Evolutionary conservation across 1,284 basidiomycete genomes (phyloP).

Genomic region (Moniliella sp.): DNA sequence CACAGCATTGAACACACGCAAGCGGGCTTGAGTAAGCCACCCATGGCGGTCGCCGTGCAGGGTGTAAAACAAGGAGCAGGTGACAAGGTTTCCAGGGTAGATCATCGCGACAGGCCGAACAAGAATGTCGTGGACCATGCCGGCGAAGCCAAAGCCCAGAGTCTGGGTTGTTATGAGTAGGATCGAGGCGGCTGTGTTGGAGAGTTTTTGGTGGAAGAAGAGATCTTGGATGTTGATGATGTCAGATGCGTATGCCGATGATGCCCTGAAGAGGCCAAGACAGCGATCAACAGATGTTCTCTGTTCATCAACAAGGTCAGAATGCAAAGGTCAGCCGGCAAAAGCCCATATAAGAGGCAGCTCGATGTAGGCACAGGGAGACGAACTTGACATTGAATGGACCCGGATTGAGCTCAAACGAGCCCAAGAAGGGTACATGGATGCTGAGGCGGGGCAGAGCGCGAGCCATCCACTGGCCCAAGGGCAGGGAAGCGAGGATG

Average conservation of each 20-base stretch:
- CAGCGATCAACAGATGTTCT: slow-evolving; percentile 35
- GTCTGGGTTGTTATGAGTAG: slow-evolving; percentile 29
- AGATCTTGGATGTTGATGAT: slow-evolving; percentile 33
- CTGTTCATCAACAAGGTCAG: no score
- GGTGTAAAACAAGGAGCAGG: slow-evolving; percentile 39
- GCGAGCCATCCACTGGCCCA: slow-evolving; percentile 36
- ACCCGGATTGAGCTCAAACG: slow-evolving; percentile 37
- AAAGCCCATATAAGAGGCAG: no score
- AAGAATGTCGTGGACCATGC: slow-evolving; percentile 25
- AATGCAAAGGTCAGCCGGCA: no score
- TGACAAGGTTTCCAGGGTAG: slow-evolving; percentile 39
- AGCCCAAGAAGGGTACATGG: slow-evolving; percentile 13
- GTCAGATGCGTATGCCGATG: slow-evolving; percentile 29
- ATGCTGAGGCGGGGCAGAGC: slow-evolving; percentile 21
- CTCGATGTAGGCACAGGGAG: no score
- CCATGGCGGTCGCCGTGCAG: slow-evolving; percentile 32
- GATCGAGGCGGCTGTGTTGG: slow-evolving; percentile 16
- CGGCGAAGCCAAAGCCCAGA: slow-evolving; percentile 31
- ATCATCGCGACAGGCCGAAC: slow-evolving; percentile 32
- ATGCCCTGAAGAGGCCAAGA: slow-evolving; percentile 37
- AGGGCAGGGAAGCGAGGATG: slow-evolving; percentile 37
- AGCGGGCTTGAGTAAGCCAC: slow-evolving; percentile 30
- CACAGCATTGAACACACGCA: slow-evolving; percentile 36
- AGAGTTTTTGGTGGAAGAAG: slow-evolving; percentile 29
- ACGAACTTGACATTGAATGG: slow-evolving; percentile 37